Evolutionary conservation across 2,329 filamentous ascomycete genomes (phyloP).

Genomic region (Neurospora sp.): DNA sequence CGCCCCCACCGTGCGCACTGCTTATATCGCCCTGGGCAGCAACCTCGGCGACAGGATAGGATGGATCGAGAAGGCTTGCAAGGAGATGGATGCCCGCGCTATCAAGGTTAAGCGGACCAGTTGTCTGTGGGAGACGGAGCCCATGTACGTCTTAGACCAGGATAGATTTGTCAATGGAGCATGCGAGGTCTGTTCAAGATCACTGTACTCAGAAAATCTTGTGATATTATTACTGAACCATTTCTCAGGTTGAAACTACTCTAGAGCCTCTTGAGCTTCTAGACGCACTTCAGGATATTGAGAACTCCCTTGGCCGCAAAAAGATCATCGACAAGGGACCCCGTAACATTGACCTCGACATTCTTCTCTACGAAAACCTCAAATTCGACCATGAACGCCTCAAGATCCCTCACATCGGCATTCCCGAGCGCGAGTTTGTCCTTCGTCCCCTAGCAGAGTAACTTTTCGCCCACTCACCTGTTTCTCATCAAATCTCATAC

Average conservation of each 20-base stretch:
- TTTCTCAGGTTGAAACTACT: slow-evolving; percentile 63
- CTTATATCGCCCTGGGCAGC: slow-evolving; percentile 83
- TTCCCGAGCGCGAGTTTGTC: slow-evolving; percentile 89
- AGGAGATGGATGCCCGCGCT: slow-evolving; percentile 61
- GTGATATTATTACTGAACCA: slow-evolving; percentile 4
- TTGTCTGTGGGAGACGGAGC: slow-evolving; percentile 84
- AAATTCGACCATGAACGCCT: slow-evolving; percentile 60
- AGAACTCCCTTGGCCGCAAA: slow-evolving; percentile 65
- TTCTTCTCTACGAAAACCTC: slow-evolving; percentile 69
- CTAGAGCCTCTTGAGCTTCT: slow-evolving; percentile 68
- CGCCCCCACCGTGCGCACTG: slow-evolving; percentile 31
- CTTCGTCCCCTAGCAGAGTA: slow-evolving; percentile 76
- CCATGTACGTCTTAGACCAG: slow-evolving; percentile 94
- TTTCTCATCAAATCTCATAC: not conserved
- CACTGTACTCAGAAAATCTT: slow-evolving; percentile 1
- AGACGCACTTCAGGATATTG: slow-evolving; percentile 74
- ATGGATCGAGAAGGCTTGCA: slow-evolving; percentile 78
- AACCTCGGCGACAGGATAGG: slow-evolving; percentile 80
- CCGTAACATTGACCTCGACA: slow-evolving; percentile 88
- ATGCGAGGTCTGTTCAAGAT: slow-evolving; percentile 60
- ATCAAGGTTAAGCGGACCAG: slow-evolving; percentile 75
- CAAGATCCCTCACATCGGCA: slow-evolving; percentile 74
- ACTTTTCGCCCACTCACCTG: slow-evolving; percentile 17
- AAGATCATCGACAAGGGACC: slow-evolving; percentile 91
- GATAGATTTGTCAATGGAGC: slow-evolving; percentile 83